phyloP scores from a whole-genome alignment of 1,284 basidiomycete species.

The Marasmius oreades region DNA sequence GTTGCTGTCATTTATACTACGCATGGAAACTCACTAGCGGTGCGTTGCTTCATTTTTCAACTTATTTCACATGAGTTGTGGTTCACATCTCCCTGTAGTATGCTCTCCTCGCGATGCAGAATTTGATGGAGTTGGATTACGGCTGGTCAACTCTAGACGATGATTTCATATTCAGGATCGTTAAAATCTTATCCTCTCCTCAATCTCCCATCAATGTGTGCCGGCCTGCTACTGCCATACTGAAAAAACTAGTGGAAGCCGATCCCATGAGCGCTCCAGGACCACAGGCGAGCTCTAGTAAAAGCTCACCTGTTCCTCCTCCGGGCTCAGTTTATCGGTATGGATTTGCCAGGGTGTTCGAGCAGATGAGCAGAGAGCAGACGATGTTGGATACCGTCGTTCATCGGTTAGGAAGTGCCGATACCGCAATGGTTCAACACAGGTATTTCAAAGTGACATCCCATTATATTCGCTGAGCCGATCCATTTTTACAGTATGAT shows the following conservation, averaged over 20 bases:
- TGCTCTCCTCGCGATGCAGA: slow-evolving; percentile 81
- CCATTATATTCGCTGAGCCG: neutral
- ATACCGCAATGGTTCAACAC: slow-evolving; percentile 81
- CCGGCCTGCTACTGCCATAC: slow-evolving; percentile 92
- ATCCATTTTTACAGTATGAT: slow-evolving; percentile 59
- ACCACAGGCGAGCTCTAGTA: slow-evolving; percentile 59
- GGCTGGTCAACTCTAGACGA: slow-evolving; percentile 76
- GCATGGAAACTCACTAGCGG: slow-evolving; percentile 85
- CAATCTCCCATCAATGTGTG: slow-evolving; percentile 89
- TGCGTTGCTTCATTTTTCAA: slow-evolving; percentile 27
- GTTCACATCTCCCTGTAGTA: slow-evolving; percentile 46
- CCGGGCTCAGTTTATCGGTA: slow-evolving; percentile 74
- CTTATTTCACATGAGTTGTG: slow-evolving; percentile 8
- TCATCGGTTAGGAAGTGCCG: slow-evolving; percentile 73
- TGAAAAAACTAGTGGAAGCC: slow-evolving; percentile 84
- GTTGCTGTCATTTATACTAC: slow-evolving; percentile 66
- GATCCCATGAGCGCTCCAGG: slow-evolving; percentile 66
- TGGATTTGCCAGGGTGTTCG: slow-evolving; percentile 81
- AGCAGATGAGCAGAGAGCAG: slow-evolving; percentile 70
- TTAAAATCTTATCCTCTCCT: slow-evolving; percentile 76
- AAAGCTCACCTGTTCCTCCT: slow-evolving; percentile 42
- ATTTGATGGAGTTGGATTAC: slow-evolving; percentile 80
- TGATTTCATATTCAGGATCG: slow-evolving; percentile 73
- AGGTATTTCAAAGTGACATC: slow-evolving; percentile 42
- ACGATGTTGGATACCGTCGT: slow-evolving; percentile 75